These are phyloP conservation scores for Eimeria tenella DNA, from an alignment of 169 alveolate genomes.

Conservation along the genomic window DNA sequence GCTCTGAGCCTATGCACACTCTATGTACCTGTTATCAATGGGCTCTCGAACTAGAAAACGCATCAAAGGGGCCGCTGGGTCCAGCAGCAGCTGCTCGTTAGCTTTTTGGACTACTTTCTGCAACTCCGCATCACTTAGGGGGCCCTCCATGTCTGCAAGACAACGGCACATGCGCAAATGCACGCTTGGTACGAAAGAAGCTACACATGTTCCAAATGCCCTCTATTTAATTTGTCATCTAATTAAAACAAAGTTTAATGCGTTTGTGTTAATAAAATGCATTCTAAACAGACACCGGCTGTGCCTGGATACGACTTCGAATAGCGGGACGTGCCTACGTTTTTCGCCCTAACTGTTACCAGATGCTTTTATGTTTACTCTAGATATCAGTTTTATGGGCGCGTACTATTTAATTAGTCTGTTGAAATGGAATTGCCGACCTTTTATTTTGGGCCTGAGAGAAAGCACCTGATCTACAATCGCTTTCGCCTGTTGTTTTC, in stretches of 20 bases:
- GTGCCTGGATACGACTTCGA: too few relatives aligned
- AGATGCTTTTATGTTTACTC: too few relatives aligned
- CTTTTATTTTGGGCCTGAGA: slow-evolving; percentile 15
- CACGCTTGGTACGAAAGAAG: not conserved
- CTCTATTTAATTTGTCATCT: too few relatives aligned
- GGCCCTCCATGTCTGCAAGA: not conserved
- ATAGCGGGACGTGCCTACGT: too few relatives aligned
- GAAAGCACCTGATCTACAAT: slow-evolving; percentile 79
- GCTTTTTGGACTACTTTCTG: not conserved
- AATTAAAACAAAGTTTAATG: too few relatives aligned
- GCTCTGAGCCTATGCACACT: too few relatives aligned
- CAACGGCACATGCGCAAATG: not conserved
- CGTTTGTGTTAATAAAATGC: too few relatives aligned
- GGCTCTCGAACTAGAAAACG: slow-evolving; percentile 79
- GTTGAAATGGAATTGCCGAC: not conserved
- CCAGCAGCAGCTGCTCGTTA: slow-evolving; percentile 64
- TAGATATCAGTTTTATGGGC: too few relatives aligned
- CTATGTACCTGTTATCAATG: slow-evolving; percentile 75
- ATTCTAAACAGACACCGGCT: too few relatives aligned
- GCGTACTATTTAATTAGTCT: not conserved
- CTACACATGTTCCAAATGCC: too few relatives aligned
- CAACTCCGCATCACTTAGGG: slow-evolving; percentile 5
- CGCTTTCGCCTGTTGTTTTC: slow-evolving; percentile 81
- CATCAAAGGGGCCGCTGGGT: slow-evolving; percentile 70
- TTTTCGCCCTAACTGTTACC: too few relatives aligned